Evolutionary conservation across 805 yeast species (phyloP).

Genomic region (Wickerhamiella galacta): DNA sequence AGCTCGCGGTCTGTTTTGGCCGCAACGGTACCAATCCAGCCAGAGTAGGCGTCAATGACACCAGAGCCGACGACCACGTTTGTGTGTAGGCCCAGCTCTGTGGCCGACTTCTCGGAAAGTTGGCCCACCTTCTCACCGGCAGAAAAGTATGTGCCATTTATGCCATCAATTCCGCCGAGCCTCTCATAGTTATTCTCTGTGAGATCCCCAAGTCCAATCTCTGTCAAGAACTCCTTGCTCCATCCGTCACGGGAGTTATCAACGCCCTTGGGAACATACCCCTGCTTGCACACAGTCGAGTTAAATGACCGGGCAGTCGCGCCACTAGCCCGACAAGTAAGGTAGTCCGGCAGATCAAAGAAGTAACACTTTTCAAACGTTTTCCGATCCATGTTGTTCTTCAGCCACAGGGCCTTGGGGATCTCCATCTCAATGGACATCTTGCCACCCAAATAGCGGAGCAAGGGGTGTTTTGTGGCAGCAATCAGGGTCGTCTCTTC

Average conservation of each 20-base stretch:
- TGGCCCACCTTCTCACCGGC: slow-evolving; percentile 87
- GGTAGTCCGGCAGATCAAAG: slow-evolving; percentile 81
- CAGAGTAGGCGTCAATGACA: slow-evolving; percentile 95
- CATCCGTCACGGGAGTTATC: slow-evolving; percentile 79
- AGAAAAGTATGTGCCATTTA: slow-evolving; percentile 54
- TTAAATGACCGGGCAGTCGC: slow-evolving; percentile 75
- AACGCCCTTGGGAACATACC: slow-evolving; percentile 82
- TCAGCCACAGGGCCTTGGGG: slow-evolving; percentile 94
- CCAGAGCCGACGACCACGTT: slow-evolving; percentile 82
- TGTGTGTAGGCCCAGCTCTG: slow-evolving; percentile 66
- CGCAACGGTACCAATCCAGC: slow-evolving; percentile 98
- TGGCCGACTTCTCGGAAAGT: slow-evolving; percentile 49
- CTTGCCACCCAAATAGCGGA: slow-evolving; percentile 89
- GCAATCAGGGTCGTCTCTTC: slow-evolving; percentile 68
- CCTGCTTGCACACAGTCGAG: slow-evolving; percentile 91
- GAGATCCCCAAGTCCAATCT: slow-evolving; percentile 61
- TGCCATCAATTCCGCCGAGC: slow-evolving; percentile 69
- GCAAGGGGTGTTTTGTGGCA: slow-evolving; percentile 56
- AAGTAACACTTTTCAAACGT: slow-evolving; percentile 50
- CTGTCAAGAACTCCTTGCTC: slow-evolving; percentile 60
- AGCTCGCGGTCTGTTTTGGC: slow-evolving; percentile 49
- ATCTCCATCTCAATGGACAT: slow-evolving; percentile 98
- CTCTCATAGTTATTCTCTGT: slow-evolving; percentile 57
- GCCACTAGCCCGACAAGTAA: slow-evolving; percentile 83
- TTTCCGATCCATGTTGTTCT: slow-evolving; percentile 55